Evolutionary conservation across 306 rosid genomes (phyloP).

Genomic region (Quercus wislizeni): DNA sequence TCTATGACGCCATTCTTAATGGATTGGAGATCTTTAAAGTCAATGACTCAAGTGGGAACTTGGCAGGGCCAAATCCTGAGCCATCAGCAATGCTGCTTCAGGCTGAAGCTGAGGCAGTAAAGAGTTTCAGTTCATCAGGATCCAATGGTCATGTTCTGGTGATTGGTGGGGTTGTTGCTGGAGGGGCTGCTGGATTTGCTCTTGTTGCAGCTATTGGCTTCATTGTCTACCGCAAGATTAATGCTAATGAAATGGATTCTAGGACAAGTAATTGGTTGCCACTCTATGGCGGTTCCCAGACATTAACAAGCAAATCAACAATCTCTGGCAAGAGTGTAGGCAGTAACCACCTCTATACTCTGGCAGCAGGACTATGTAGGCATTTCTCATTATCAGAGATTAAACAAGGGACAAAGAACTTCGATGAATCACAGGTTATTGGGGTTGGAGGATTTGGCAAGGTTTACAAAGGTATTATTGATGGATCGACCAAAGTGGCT

Average conservation of each 20-base stretch:
- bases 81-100: constrained; percentile 37
- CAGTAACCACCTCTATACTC: constrained; percentile 29
- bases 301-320: constrained; percentile 8
- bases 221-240: constrained; percentile 15
- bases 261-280: constrained; percentile 39
- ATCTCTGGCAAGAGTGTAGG: constrained; percentile 14
- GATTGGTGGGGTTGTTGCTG: constrained; percentile 29
- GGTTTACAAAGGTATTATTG: constrained; percentile 47
- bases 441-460: constrained; percentile 63
- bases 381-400: constrained; percentile 44
- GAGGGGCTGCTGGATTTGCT: constrained; percentile 29
- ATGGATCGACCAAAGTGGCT: constrained; percentile 44
- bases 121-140: background rate
- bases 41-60: constrained; percentile 25
- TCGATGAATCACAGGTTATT: constrained; percentile 38
- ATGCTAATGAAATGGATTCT: background rate
- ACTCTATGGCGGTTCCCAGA: constrained; percentile 18
- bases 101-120: constrained; percentile 10
- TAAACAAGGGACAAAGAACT: constrained; percentile 37
- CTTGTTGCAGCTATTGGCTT: constrained; percentile 16
- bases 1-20: constrained; percentile 39
- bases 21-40: constrained; percentile 53
- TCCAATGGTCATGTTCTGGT: constrained; percentile 1
- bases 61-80: constrained; percentile 41
- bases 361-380: constrained; percentile 29